Base-by-base conservation (phyloP, 2,329 filamentous ascomycete genomes). In the Ophiocordyceps camponoti-leonardi region DNA sequence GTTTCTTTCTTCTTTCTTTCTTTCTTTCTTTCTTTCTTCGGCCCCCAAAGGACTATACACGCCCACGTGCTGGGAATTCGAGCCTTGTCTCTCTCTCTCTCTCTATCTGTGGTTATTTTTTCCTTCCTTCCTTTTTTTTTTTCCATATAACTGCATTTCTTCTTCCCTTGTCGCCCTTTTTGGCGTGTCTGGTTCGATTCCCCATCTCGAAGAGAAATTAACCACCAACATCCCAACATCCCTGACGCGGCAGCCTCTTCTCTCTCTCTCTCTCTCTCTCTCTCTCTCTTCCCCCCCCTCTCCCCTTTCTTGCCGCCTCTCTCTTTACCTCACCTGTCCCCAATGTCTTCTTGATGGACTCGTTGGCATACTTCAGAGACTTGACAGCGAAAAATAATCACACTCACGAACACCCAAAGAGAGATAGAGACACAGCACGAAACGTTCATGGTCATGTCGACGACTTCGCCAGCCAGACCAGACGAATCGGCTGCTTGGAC, bases 401-500 rank as follows among this genome's bases (percentile, higher is more conserved):
- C 23, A 8, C 4, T 26, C n/a, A n/a, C n/a, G n/a, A n/a, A 26
- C 23, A 26, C 23, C 8, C 23, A 26, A 4, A 8, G 23, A 26
- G 7, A 28, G 26, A 28, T 4, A 28, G 26, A 28, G 26, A 28
- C 7, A 28, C 26, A 8, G 23, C 23, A 26, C 23, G 8, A 26
- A 16, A 37, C 33, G 5, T 6, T 14, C 33, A 37, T 37, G n/a
- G n/a, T n/a, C n/a, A 19, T 39, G 35, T 39, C 35, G 35, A 39
- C 35, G 35, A 39, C 35, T 4, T 39, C 16, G 16, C 35, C 35
- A 19, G 16, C n/a, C 31, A 23, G 26, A 6, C 46, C 48, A 46
- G 47, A 53, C 28, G 51, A 51, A 42, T 43, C 49, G 26, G 54
- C 52, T 42, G 49, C 52, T 41, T 61, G 56, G 58, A 52, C 54